Conservation (phyloP, 1,139 yeast genomes). For the Sugiyamaella neomexicana region DNA sequence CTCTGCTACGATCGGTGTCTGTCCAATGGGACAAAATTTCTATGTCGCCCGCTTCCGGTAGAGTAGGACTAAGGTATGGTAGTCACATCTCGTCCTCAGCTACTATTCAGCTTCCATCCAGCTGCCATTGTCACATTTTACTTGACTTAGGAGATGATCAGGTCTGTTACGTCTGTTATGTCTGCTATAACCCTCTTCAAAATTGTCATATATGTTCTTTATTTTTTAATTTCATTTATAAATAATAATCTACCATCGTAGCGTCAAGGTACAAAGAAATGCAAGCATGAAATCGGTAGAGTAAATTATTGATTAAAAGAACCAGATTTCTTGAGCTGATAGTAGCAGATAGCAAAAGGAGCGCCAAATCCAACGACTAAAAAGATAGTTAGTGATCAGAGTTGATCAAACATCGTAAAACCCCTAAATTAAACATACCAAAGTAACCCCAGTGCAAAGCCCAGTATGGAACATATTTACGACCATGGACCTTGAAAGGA, state of each 20-base stretch:
- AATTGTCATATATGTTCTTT: too few species aligned
- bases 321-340: slow-evolving; percentile 42
- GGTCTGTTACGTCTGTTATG: too few species aligned
- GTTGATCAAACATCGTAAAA: background rate
- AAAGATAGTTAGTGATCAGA: slow-evolving; percentile 4
- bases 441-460: slow-evolving; percentile 78
- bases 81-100: too few species aligned
- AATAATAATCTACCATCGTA: slow-evolving; percentile 7
- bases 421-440: slow-evolving; percentile 44
- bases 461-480: slow-evolving; percentile 78
- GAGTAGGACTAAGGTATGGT: too few species aligned
- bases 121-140: too few species aligned
- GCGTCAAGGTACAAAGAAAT: slow-evolving; percentile 7
- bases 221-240: background rate
- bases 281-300: slow-evolving; percentile 13
- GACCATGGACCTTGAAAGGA: slow-evolving; percentile 90
- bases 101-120: too few species aligned
- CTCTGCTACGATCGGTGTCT: too few species aligned
- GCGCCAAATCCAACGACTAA: slow-evolving; percentile 41
- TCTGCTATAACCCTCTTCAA: too few species aligned
- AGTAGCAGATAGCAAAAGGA: slow-evolving; percentile 43
- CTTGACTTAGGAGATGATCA: too few species aligned
- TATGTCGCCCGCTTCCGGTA: too few species aligned
- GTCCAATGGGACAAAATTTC: too few species aligned
- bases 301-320: slow-evolving; percentile 18